phyloP scores from a whole-genome alignment of 805 yeast genomes.

The Spathaspora passalidarum region DNA sequence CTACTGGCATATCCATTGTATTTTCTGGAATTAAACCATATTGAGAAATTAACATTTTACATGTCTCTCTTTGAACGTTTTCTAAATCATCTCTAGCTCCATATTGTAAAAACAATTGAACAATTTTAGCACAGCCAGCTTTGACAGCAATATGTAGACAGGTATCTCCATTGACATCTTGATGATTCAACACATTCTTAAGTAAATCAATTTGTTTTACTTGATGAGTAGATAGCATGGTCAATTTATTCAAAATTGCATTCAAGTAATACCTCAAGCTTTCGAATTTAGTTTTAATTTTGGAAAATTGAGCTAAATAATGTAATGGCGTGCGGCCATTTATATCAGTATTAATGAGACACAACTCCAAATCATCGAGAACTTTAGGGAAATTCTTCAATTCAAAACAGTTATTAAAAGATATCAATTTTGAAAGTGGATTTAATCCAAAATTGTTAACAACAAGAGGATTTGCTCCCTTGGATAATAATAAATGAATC shows the following conservation, averaged over 20 bases:
- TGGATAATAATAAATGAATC: conserved; percentile 68
- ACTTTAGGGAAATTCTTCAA: conserved; percentile 76
- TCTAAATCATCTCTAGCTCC: conserved; percentile 68
- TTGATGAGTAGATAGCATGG: conserved; percentile 38
- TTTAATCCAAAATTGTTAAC: conserved; percentile 72
- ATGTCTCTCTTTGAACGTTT: conserved; percentile 43
- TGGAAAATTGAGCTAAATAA: conserved; percentile 72
- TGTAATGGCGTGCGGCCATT: conserved; percentile 79
- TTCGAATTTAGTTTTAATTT: conserved; percentile 64
- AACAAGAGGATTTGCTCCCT: conserved; percentile 65
- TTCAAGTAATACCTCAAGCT: conserved; percentile 84
- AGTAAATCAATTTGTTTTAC: conserved; percentile 55
- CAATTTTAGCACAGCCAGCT: conserved; percentile 66
- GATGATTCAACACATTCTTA: conserved; percentile 65
- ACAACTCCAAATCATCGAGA: conserved; percentile 70
- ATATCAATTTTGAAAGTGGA: conserved; percentile 79
- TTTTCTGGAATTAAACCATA: conserved; percentile 24
- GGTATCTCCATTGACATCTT: conserved; percentile 81
- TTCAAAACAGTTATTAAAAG: conserved; percentile 85
- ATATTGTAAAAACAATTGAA: conserved; percentile 75
- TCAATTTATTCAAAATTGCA: conserved; percentile 67
- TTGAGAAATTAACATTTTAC: conserved; percentile 40
- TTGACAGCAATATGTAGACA: conserved; percentile 76
- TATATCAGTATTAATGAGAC: conserved; percentile 74
- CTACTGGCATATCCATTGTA: not conserved